Evolutionary conservation across 2,329 filamentous ascomycete species (phyloP), one percentile per base, ranked within the genome.

Genomic region (Pseudopithomyces chartarum): DNA sequence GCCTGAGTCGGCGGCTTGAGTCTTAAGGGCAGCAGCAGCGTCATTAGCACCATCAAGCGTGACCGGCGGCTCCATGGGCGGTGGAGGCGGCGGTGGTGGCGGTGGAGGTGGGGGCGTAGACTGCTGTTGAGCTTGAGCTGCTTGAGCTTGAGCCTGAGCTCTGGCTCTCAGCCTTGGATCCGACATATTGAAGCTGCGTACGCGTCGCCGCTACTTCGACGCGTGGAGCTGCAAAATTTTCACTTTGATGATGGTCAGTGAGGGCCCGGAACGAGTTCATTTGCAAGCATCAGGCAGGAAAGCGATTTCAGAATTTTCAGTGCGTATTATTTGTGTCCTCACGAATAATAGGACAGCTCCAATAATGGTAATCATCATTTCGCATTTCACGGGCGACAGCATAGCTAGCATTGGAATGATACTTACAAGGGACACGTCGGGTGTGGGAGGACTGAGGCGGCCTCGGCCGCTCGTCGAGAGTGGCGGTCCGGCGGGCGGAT

Each of bases 311-410:
- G 67, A 71, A 73, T 75, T 72, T 78, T 84, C 68, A 73, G 71
- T 74, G 73, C 70, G 65, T 71, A 73, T 67, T 73, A 69, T 70
- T 65, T 63, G 79, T 83, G 80, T 90, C 87, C 70, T 75, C 69
- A 74, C 65, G 68, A 75, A 73, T 74, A 75, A 80, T 84, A 84
- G 87, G 88, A 91, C 87, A 90, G 88, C 88, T 91, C 88, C 88
- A 91, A 90, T 90, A 89, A 71, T 71, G 73, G 68, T 67, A 69
- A 73, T 87, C 85, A 87, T 87, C 85, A 85, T 79, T 57, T 69
- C 62, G 57, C 45, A 55, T 52, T n/a, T 36, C 49, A 38, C 50
- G 44, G 22, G 17, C n/a, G n/a, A 39, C n/a, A 17, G 32, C 19
- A 51, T 20, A 40, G 45, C 54, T 45, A 40, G 47, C 52, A 59